A percentile compares a stretch with the other conserved stretches of the same genome.
Conservation (phyloP, 73 alveolate species). For the Durusdinium trenchii region DNA sequence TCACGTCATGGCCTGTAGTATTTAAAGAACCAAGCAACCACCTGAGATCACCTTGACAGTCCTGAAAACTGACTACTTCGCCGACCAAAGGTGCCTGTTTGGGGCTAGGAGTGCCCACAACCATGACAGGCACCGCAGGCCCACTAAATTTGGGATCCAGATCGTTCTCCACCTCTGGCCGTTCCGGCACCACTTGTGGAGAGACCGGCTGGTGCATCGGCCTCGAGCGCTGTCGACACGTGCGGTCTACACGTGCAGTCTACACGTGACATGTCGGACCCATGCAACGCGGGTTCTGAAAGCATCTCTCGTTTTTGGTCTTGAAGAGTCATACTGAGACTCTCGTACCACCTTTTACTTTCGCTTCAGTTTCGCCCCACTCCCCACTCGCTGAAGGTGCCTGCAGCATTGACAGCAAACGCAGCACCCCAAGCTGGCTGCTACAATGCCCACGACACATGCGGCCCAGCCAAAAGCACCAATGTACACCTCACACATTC, state of each 20-base stretch:
- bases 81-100: not conserved
- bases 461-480: constrained; percentile 53
- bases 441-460: constrained; percentile 34
- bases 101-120: constrained; percentile 60
- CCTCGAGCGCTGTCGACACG: no score
- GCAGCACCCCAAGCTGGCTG: constrained; percentile 58
- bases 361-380: not conserved
- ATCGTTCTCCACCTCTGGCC: not conserved
- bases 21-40: no score
- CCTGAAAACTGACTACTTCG: no score
- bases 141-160: constrained; percentile 14
- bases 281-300: no score
- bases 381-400: not conserved
- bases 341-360: no score
- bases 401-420: constrained; percentile 69
- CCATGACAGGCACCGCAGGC: constrained; percentile 1
- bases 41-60: no score
- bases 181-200: not conserved
- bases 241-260: no score
- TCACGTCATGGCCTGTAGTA: no score
- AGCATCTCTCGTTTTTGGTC: no score
- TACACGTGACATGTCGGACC: not conserved
- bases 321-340: not conserved
- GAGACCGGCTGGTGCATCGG: not conserved
- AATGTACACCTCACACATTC: constrained; percentile 14